Evolutionary conservation across 345 rosid genomes (phyloP), one percentile per base, ranked within the genome.

Genomic region (Cardamine chenopodiifolia): DNA sequence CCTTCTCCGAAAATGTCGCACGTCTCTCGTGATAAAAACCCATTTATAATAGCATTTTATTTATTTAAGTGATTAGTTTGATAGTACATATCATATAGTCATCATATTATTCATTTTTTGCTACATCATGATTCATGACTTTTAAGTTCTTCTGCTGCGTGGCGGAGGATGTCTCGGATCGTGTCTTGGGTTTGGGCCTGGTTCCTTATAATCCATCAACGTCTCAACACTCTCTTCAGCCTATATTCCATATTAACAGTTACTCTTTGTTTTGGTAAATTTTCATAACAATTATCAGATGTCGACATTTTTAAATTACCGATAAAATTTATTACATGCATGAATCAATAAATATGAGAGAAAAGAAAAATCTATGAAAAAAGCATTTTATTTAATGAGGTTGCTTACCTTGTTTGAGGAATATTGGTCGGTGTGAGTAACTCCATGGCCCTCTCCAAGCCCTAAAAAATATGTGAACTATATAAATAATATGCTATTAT

Each of bases 321-420:
- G 18, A 7, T 5, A 67, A 37, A 8, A 34, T 8, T 34, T 45
- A 48, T 34, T 52, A 15, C n/a, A n/a, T n/a, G n/a, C n/a, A n/a
- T 5, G 15, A 42, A 20, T 72, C 17, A 17, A 7, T 8, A 13
- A 25, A 17, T 13, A 25, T 12, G 20, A 2, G 7, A 19, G 4
- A 52, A 39, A 23, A 15, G 6, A 39, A 40, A 55, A 55, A 49
- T 11, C 17, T 26, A 14, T 55, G 39, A 40, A 20, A 70, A n/a
- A 44, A 57, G 18, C 23, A 32, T 32, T 25, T 44, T 20, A 14
- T 42, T n/a, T 53, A 39, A 31, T 25, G 22, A 20, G 47, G 54
- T 44, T 55, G 28, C 52, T 25, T 57, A 74, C 78, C 29, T 55
- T 66, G 26, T 73, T 47, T 26, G 47, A 17, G 17, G 66, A 66